Base-by-base conservation (phyloP, 1,284 basidiomycete genomes). In the Leccinum subrobustum region DNA sequence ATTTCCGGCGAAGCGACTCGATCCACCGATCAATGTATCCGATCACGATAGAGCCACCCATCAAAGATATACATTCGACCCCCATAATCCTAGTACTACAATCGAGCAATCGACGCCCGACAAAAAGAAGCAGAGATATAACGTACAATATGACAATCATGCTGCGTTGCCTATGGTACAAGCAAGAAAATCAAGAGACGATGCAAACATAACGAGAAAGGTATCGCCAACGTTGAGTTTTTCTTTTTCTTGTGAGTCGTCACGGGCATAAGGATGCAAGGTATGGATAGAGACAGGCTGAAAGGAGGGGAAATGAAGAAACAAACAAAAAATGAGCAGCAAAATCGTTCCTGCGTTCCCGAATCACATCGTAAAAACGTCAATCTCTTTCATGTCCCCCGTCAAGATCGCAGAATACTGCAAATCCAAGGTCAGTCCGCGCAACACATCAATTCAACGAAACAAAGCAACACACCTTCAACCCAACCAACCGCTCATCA, bases 401-500 rank as follows among this genome's bases (percentile, higher is more conserved):
- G 64, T 64, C 59, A 63, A 44, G n/a, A 65, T 68, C n/a, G 68
- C 64, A 6, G 66, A 61, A 9, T 63, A 57, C 70, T 73, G 54
- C 6, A 9, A 6, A 27, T n/a, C 6, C 8, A 29, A 18, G 11
- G 20, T 53, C 14, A 35, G 33, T 3, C 20, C 33, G 4, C 5
- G 18, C 7, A 16, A 23, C 33, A 25, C 52, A 0, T 52, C 51
- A 44, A 18, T 44, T 18, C 42, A 18, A 18, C 9, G 4, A 12
- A 29, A 3, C 3, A 25, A 50, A 16, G 12, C 1, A 8, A 64
- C 75, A 42, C 31, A 77, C 76, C 69, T 72, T 73, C 23, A 77
- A 27, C 25, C 75, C 75, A 20, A 77, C 64, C 51, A 77, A 50
- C 54, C 74, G 64, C 44, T 75, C 75, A 35, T 78, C 74, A 56